phyloP scores from a whole-genome alignment of 31 red algal genomes.

The Endocladia muricata region DNA sequence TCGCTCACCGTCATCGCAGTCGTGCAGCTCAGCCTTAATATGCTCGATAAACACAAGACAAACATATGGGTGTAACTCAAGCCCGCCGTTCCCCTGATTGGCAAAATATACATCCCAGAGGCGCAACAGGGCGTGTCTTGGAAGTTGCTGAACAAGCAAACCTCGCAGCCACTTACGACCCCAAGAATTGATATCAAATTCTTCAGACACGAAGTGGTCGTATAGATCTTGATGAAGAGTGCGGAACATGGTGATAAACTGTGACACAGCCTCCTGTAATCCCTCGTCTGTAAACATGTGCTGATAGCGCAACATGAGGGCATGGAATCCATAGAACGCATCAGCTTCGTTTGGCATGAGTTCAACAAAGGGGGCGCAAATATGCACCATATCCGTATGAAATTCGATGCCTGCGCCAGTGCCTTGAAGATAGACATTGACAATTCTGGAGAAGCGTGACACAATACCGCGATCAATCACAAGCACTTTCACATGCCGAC shows the following conservation, averaged over 20 bases:
- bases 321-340: slow-evolving; percentile 59
- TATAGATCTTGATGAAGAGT: slow-evolving; percentile 59
- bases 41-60: slow-evolving; percentile 82
- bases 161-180: slow-evolving; percentile 72
- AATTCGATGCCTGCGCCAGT: slow-evolving; percentile 32
- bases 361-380: slow-evolving; percentile 63
- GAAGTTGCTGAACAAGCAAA: slow-evolving; percentile 67
- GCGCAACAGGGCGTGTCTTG: slow-evolving; percentile 56
- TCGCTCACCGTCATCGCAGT: slow-evolving; percentile 80
- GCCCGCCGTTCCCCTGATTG: slow-evolving; percentile 7
- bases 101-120: slow-evolving; percentile 92
- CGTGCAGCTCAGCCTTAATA: slow-evolving; percentile 77
- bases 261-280: slow-evolving; percentile 43
- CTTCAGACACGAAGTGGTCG: slow-evolving; percentile 83
- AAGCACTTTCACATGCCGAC: neutral
- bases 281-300: slow-evolving; percentile 53
- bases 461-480: slow-evolving; percentile 18
- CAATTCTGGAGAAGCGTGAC: slow-evolving; percentile 18
- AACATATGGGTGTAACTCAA: slow-evolving; percentile 79
- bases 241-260: slow-evolving; percentile 84
- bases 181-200: slow-evolving; percentile 76
- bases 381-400: slow-evolving; percentile 70
- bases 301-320: slow-evolving; percentile 64
- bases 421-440: slow-evolving; percentile 23
- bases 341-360: slow-evolving; percentile 68